These are phyloP conservation scores for Komagataella pseudopastoris DNA, from an alignment of 805 yeast species.

Conservation along the genomic window DNA sequence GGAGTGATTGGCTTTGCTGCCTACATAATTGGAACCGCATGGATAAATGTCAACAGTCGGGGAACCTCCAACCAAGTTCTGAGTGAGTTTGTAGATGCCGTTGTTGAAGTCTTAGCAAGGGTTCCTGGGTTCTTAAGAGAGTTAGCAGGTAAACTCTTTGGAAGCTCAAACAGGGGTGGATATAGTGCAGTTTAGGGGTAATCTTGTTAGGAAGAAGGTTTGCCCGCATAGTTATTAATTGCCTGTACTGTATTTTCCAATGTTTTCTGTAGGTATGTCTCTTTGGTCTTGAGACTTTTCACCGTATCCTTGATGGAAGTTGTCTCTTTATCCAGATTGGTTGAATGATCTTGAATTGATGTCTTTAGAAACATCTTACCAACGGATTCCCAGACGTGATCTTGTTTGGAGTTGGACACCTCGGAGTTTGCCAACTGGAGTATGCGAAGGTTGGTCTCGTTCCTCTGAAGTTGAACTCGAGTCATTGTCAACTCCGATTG, in stretches of 20 bases:
- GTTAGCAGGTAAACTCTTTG: constrained; percentile 50
- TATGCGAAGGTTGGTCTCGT: constrained; percentile 34
- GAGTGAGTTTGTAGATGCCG: constrained; percentile 59
- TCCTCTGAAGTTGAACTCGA: constrained; percentile 32
- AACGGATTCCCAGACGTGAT: constrained; percentile 68
- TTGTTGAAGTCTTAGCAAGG: constrained; percentile 40
- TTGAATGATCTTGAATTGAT: constrained; percentile 30
- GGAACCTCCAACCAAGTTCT: constrained; percentile 59
- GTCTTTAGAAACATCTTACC: constrained; percentile 60
- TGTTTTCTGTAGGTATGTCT: constrained; percentile 61
- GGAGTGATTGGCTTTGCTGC: constrained; percentile 56
- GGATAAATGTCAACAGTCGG: constrained; percentile 62
- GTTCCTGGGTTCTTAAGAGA: constrained; percentile 59
- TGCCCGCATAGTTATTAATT: constrained; percentile 23
- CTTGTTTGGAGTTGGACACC: constrained; percentile 28
- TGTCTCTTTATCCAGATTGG: constrained; percentile 36
- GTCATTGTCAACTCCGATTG: constrained; percentile 47
- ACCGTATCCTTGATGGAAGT: constrained; percentile 41
- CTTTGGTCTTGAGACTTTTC: constrained; percentile 51
- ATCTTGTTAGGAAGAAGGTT: background rate
- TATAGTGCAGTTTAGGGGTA: constrained; percentile 71
- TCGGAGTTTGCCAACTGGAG: constrained; percentile 45
- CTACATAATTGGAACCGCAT: constrained; percentile 61
- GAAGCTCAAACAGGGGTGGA: constrained; percentile 64
- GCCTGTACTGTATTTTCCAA: constrained; percentile 58